A percentile compares a stretch with the other conserved stretches of the same genome.
These are phyloP conservation scores for Blastobotrys serpentis DNA, from an alignment of 1,139 yeast species.

Conservation along the genomic window DNA sequence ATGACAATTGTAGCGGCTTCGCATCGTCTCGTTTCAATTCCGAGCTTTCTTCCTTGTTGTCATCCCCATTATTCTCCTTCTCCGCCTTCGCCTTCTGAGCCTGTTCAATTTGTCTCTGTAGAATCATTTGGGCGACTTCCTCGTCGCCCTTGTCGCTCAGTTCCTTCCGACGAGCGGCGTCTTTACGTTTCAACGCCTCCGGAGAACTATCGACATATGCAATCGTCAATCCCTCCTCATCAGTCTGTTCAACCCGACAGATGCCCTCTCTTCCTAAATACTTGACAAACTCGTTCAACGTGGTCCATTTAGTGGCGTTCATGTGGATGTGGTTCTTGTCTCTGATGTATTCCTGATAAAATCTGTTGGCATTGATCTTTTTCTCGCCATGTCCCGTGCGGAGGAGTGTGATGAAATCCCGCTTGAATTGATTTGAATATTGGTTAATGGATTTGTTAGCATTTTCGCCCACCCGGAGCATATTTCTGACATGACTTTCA, in stretches of 20 bases:
- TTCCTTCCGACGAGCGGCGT: conserved; percentile 40
- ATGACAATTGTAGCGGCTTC: conserved; percentile 15
- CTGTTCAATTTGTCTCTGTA: conserved; percentile 54
- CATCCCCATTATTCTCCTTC: conserved; percentile 13
- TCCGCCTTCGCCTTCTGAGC: conserved; percentile 39
- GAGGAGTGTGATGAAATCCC: conserved; percentile 64
- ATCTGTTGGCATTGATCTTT: conserved; percentile 72
- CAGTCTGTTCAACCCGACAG: conserved; percentile 53
- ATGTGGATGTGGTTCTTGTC: conserved; percentile 84
- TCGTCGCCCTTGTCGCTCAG: conserved; percentile 47
- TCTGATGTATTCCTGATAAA: conserved; percentile 79
- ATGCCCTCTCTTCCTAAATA: conserved; percentile 59
- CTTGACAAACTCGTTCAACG: conserved; percentile 68
- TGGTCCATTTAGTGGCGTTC: conserved; percentile 82
- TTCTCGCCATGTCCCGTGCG: conserved; percentile 78
- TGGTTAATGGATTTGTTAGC: conserved; percentile 53
- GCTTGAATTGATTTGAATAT: conserved; percentile 59
- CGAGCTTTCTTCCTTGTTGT: conserved; percentile 6
- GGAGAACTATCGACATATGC: conserved; percentile 56
- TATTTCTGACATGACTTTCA: conserved; percentile 67
- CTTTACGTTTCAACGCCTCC: conserved; percentile 43
- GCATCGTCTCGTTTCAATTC: conserved; percentile 23
- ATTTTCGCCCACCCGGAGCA: conserved; percentile 43
- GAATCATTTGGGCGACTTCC: conserved; percentile 42
- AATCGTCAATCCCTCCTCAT: conserved; percentile 48